Evolutionary conservation across 495 filamentous ascomycete species (phyloP).

Genomic region (Lepraria neglecta): DNA sequence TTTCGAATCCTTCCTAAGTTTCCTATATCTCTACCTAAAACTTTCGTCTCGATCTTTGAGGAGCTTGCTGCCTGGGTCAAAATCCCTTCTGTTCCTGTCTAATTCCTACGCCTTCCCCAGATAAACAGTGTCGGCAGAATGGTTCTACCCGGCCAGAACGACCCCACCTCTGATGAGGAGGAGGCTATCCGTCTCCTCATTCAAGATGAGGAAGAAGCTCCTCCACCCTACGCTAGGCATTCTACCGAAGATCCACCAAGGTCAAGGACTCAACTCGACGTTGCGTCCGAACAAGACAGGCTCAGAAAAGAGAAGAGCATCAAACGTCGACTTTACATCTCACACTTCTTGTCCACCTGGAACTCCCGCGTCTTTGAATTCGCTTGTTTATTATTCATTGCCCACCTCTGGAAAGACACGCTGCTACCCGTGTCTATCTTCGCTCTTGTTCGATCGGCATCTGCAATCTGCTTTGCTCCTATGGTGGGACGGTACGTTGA

Average conservation of each 20-base stretch:
- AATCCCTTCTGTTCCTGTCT: too few relatives aligned
- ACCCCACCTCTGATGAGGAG: background rate
- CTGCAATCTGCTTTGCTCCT: constrained; percentile 37
- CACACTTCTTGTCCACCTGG: constrained; percentile 59
- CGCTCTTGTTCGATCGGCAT: constrained; percentile 29
- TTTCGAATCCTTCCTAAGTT: too few relatives aligned
- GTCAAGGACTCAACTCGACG: background rate
- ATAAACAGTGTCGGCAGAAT: background rate
- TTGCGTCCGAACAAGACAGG: background rate
- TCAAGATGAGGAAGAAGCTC: background rate
- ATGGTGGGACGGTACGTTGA: constrained; percentile 43
- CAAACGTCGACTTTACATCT: constrained; percentile 37
- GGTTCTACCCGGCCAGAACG: background rate
- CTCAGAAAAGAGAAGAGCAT: background rate
- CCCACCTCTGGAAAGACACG: constrained; percentile 44
- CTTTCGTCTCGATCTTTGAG: too few relatives aligned
- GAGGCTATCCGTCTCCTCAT: background rate
- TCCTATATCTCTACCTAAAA: too few relatives aligned
- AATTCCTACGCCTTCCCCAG: too few relatives aligned
- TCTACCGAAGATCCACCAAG: background rate
- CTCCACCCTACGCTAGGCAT: background rate
- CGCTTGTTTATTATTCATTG: constrained; percentile 48
- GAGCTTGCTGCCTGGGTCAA: too few relatives aligned
- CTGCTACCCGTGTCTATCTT: constrained; percentile 39
- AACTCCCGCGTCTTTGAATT: constrained; percentile 57